Conservation (phyloP, 139 green algal species). For the Haematococcus lacustris region DNA sequence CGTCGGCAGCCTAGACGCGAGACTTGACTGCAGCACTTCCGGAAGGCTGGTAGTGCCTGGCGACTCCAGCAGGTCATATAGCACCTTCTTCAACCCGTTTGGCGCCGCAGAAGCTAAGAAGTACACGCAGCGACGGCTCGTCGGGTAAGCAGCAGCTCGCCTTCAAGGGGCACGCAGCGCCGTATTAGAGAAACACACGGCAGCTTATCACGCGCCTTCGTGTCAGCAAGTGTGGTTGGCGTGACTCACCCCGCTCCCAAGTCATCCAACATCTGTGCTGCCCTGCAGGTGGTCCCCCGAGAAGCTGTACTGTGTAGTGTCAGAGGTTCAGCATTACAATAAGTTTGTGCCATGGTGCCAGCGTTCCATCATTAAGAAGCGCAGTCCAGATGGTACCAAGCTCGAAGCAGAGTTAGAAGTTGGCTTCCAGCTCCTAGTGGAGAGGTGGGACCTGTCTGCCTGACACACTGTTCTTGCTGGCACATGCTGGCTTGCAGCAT, state of each 20-base stretch:
- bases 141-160: background rate
- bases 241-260: too few relatives aligned
- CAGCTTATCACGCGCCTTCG: too few relatives aligned
- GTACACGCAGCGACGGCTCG: background rate
- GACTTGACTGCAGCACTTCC: too few relatives aligned
- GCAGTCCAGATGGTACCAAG: conserved; percentile 22
- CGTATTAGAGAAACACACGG: too few relatives aligned
- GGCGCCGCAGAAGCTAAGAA: background rate
- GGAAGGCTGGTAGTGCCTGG: too few relatives aligned
- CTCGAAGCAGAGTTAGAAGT: conserved; percentile 91
- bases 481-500: background rate
- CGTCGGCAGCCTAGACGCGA: too few relatives aligned
- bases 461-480: background rate
- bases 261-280: too few relatives aligned
- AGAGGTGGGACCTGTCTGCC: conserved; percentile 15
- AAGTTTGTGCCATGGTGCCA: conserved; percentile 90
- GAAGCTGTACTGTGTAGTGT: conserved; percentile 80
- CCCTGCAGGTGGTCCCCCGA: conserved; percentile 46
- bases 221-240: too few relatives aligned
- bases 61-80: too few relatives aligned
- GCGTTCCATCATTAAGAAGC: conserved; percentile 40
- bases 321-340: conserved; percentile 72
- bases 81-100: too few relatives aligned
- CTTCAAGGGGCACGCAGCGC: too few relatives aligned
- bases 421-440: conserved; percentile 66